Evolutionary conservation across 1,284 basidiomycete species (phyloP).

Genomic region (Quambalaria eucalypti): DNA sequence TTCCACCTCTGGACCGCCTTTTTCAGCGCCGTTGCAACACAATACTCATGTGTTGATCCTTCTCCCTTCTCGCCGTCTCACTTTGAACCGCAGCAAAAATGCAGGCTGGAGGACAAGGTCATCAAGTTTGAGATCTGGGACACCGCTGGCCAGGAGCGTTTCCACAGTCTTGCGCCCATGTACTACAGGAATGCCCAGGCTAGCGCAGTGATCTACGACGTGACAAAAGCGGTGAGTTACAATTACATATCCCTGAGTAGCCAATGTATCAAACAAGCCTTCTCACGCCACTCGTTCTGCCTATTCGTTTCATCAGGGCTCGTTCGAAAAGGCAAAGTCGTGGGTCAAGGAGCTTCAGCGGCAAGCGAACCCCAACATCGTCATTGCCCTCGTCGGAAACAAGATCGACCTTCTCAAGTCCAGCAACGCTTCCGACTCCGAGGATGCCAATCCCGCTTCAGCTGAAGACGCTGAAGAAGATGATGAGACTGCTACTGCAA

Average conservation of each 20-base stretch:
- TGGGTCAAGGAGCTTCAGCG: conserved; percentile 99
- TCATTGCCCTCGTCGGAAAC: conserved; percentile 57
- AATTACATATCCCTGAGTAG: too few species aligned
- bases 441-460: conserved; percentile 12
- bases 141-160: conserved; percentile 87
- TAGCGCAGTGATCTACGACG: conserved; percentile 94
- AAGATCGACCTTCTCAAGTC: conserved; percentile 87
- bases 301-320: too few species aligned
- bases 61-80: too few species aligned
- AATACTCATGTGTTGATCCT: neutral
- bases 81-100: conserved; percentile 51
- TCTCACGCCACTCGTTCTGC: conserved; percentile 1
- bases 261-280: neutral
- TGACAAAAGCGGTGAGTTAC: conserved; percentile 59
- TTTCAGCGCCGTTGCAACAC: neutral
- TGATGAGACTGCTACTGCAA: conserved; percentile 51
- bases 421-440: conserved; percentile 43
- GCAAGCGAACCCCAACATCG: conserved; percentile 97
- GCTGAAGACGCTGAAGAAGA: conserved; percentile 13
- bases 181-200: conserved; percentile 98
- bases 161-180: conserved; percentile 89
- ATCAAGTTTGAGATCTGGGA: conserved; percentile 95
- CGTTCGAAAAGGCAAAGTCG: conserved; percentile 96
- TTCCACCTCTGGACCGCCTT: neutral
- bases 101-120: conserved; percentile 60